Evolutionary conservation across 2,329 filamentous ascomycete species (phyloP), one percentile per base, ranked within the genome.

Genomic region (Ascomycota sp.): DNA sequence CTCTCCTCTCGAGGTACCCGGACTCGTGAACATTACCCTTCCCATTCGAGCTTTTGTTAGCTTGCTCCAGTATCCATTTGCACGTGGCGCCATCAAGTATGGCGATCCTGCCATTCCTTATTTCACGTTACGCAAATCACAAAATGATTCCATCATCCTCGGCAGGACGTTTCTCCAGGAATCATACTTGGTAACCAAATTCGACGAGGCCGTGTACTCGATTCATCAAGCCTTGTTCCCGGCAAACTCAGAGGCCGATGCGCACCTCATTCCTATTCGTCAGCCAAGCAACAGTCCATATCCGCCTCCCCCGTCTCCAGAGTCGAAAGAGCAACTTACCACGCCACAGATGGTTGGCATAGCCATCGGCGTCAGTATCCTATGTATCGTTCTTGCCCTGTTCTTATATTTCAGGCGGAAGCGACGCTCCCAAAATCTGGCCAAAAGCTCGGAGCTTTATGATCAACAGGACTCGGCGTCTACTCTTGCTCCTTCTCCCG

Each of bases 81-180:
- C 48, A 44, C 50, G 56, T 33, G 48, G 52, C 28, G 43, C 47
- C 13, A 61, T 64, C 39, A 42, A 50, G 32, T 64, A 59, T 36
- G 57, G 54, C 27, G 54, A 60, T 6, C 51, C 56, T 7, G 54
- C 54, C 27, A 47, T 64, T 8, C 64, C 61, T 9, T 81, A 80
- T 45, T 80, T 81, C 38, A 73, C 75, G 4, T 57, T 82, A 34
- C 63, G 68, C 42, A 64, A 65, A 37, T 57, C 66, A 9, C 45
- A 59, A 13, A 59, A 65, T 36, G 59, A 61, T 27, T 57, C 56
- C 10, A 61, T 68, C 47, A 64, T 74, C 9, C 61, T 81, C 27
- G 76, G 76, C 7, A 62, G 74, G 27, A 64, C 68, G 0, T 80
- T 81, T 41, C 53, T 82, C 35, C 76, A 81, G 46, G 75, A 81